Evolutionary conservation across 768 basidiomycete genomes (phyloP).

Genomic region (Boletales sp.): DNA sequence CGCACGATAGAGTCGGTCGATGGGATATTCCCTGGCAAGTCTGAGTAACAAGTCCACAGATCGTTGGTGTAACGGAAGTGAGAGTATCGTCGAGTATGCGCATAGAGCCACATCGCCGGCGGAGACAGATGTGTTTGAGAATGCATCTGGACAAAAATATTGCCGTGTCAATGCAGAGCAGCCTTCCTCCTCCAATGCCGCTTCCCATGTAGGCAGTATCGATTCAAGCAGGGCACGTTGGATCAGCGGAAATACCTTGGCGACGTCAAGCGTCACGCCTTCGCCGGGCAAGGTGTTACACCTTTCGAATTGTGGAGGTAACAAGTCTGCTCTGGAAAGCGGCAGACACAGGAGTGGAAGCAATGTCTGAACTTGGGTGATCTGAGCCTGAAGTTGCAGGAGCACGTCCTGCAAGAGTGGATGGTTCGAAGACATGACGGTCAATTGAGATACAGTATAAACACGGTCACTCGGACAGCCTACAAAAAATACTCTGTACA

Average conservation of each 20-base stretch:
- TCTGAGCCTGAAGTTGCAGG: constrained; percentile 41
- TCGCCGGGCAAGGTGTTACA: constrained; percentile 38
- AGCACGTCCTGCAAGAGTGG: constrained; percentile 34
- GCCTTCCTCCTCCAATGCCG: constrained; percentile 46
- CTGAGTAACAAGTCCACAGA: constrained; percentile 50
- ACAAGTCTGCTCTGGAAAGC: constrained; percentile 51
- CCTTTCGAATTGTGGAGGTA: constrained; percentile 53
- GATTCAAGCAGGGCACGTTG: constrained; percentile 63
- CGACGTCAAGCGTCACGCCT: constrained; percentile 17
- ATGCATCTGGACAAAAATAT: constrained; percentile 71
- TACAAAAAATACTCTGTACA: not conserved
- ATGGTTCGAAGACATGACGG: constrained; percentile 9
- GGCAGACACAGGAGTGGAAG: constrained; percentile 56
- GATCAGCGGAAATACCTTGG: constrained; percentile 46
- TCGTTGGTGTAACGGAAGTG: constrained; percentile 45
- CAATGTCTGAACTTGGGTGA: constrained; percentile 49
- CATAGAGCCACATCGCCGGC: constrained; percentile 53
- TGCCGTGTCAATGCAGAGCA: constrained; percentile 49
- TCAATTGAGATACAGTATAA: not conserved
- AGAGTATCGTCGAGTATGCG: constrained; percentile 65
- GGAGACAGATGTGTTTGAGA: constrained; percentile 45
- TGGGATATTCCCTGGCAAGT: constrained; percentile 60
- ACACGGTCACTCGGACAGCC: not conserved
- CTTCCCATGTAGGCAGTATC: constrained; percentile 68
- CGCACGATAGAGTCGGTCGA: constrained; percentile 62